phyloP scores from a whole-genome alignment of 345 rosid species.

The Clarkia xantiana region DNA sequence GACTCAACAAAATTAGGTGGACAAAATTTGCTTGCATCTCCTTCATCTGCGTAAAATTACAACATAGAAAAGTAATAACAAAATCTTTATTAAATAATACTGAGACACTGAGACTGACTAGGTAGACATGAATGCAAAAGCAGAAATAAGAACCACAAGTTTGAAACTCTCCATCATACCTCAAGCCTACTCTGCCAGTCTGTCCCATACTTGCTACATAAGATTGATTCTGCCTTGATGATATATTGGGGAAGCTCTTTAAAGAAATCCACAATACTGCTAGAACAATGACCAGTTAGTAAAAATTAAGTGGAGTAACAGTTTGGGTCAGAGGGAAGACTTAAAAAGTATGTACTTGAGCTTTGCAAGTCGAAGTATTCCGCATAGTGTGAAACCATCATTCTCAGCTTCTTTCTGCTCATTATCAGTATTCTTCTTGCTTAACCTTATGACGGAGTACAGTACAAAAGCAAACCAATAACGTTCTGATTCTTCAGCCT shows the following conservation, averaged over 20 bases:
- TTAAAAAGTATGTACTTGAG: constrained; percentile 40
- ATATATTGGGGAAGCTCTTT: constrained; percentile 83
- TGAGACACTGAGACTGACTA: too few relatives aligned
- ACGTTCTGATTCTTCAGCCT: constrained; percentile 81
- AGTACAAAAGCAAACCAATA: constrained; percentile 75
- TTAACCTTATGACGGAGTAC: constrained; percentile 47
- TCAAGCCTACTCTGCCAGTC: constrained; percentile 88
- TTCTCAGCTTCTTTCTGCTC: constrained; percentile 19
- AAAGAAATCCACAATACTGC: constrained; percentile 73
- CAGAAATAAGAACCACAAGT: not conserved
- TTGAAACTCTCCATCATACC: constrained; percentile 26
- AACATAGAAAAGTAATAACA: constrained; percentile 5
- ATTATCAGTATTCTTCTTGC: constrained; percentile 27
- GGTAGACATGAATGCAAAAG: too few relatives aligned
- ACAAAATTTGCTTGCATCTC: constrained; percentile 78
- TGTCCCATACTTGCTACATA: constrained; percentile 46
- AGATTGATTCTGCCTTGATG: constrained; percentile 62
- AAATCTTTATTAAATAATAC: too few relatives aligned
- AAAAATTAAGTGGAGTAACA: not conserved
- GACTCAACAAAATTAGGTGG: constrained; percentile 75
- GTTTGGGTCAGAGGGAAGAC: constrained; percentile 2
- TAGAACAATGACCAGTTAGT: constrained; percentile 7
- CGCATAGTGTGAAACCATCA: constrained; percentile 45
- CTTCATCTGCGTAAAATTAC: constrained; percentile 36
- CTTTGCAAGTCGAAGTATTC: constrained; percentile 54